phyloP scores from a whole-genome alignment of 129 eudicot genomes.

The Centrapalus pauciflorus region DNA sequence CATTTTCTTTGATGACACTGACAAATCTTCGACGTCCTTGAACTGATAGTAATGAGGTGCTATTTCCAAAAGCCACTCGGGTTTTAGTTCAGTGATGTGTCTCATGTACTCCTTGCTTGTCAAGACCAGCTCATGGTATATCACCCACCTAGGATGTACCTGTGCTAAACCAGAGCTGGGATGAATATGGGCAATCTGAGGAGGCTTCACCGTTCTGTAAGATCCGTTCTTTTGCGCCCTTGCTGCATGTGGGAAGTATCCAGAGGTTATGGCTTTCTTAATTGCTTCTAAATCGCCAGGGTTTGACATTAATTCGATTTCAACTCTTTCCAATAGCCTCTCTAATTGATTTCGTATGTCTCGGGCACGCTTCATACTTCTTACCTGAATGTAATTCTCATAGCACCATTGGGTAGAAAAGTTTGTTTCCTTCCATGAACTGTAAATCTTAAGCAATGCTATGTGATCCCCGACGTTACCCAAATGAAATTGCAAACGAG shows the following conservation, averaged over 20 bases:
- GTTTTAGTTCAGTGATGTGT: constrained; percentile 82
- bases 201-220: constrained; percentile 85
- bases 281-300: constrained; percentile 72
- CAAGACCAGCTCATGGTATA: constrained; percentile 83
- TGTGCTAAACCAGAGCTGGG: constrained; percentile 97
- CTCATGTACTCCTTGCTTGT: constrained; percentile 95
- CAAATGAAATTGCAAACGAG: constrained; percentile 83
- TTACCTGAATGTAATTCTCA: constrained; percentile 95
- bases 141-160: constrained; percentile 94
- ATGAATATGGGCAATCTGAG: constrained; percentile 84
- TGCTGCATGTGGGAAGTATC: constrained; percentile 86
- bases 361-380: constrained; percentile 98
- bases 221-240: constrained; percentile 86
- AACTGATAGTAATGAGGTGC: constrained; percentile 98
- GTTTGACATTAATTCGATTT: constrained; percentile 67
- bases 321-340: constrained; percentile 89
- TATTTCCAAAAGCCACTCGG: constrained; percentile 93
- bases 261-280: constrained; percentile 84
- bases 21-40: constrained; percentile 83
- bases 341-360: constrained; percentile 89
- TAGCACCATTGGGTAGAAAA: constrained; percentile 95
- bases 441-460: constrained; percentile 89
- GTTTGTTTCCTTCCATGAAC: constrained; percentile 94
- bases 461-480: constrained; percentile 99
- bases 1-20: constrained; percentile 83